These are phyloP conservation scores for Geotrichum fermentans DNA, from an alignment of 1,139 yeast species.

Conservation along the genomic window DNA sequence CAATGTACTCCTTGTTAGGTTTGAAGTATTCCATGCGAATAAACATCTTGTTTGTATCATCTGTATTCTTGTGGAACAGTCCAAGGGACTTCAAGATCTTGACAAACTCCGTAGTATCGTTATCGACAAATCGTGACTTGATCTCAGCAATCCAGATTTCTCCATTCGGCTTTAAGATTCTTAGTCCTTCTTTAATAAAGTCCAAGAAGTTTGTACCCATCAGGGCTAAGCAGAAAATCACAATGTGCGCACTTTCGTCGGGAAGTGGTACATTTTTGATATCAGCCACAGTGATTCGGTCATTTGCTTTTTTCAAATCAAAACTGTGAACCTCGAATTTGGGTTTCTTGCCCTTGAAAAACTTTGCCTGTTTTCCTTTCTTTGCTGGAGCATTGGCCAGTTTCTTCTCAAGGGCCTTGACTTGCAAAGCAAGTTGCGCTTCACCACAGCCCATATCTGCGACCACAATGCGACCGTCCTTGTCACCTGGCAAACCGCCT, in stretches of 20 bases:
- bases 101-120: slow-evolving; percentile 61
- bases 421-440: slow-evolving; percentile 71
- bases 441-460: slow-evolving; percentile 99
- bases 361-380: slow-evolving; percentile 36
- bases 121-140: slow-evolving; percentile 77
- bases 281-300: slow-evolving; percentile 90
- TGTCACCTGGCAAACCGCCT: slow-evolving; percentile 72
- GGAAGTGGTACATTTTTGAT: slow-evolving; percentile 81
- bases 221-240: slow-evolving; percentile 83
- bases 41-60: slow-evolving; percentile 86
- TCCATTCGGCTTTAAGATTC: slow-evolving; percentile 84
- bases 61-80: slow-evolving; percentile 82
- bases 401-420: slow-evolving; percentile 29
- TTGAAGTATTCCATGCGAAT: slow-evolving; percentile 90
- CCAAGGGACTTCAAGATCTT: slow-evolving; percentile 72
- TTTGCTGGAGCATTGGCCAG: slow-evolving; percentile 39
- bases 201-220: slow-evolving; percentile 97
- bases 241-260: slow-evolving; percentile 75
- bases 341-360: slow-evolving; percentile 29
- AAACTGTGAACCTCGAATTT: slow-evolving; percentile 72
- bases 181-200: slow-evolving; percentile 81
- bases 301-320: slow-evolving; percentile 82
- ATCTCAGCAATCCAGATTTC: slow-evolving; percentile 97
- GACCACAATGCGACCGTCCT: slow-evolving; percentile 53
- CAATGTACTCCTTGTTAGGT: slow-evolving; percentile 60